Evolutionary conservation across 257 asterid species (phyloP), one percentile per base, ranked within the genome.

Genomic region (Cruciata laevipes): DNA sequence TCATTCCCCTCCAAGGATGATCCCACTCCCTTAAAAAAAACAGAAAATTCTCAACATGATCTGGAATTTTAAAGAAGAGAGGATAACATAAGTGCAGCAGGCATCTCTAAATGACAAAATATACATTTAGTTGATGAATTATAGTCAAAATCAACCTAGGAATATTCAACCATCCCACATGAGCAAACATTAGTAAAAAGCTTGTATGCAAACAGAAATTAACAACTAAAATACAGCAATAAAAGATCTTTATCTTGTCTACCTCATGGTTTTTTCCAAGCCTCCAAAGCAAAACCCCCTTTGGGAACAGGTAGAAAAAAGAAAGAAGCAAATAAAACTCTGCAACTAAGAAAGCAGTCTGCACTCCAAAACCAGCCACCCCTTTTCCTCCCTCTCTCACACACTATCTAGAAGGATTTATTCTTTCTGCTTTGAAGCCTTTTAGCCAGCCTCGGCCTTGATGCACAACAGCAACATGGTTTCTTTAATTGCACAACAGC

Each of bases 271-370:
- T 65, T 55, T 72, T 76, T 76, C 75, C 82, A 71, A 49, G 66
- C 81, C 74, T 71, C 83, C 83, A 85, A 70, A 55, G n/a, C n/a
- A n/a, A n/a, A n/a, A n/a, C 30, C 77, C 35, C 77, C 82, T 75
- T 76, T 67, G 53, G 74, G 79, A 78, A 56, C 31, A 40, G 13
- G 14, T 14, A 6, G 7, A 51, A 78, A 90, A 90, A 17, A 60
- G 61, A 81, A 90, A 90, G 92, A n/a, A n/a, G n/a, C n/a, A n/a
- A n/a, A n/a, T n/a, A n/a, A n/a, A n/a, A n/a, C n/a, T n/a, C 97
- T 79, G 88, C 69, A 66, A 62, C 35, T 33, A 18, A 62, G 30
- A 49, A 53, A 71, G 47, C 47, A 47, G 14, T 53, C 65, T 40
- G 12, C 27, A 5, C 13, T 40, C 61, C 59, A 66, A 31, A 66